These are phyloP conservation scores for Rhipidocladum racemiflorum DNA, from an alignment of 176 grass and related monocot species.

Conservation along the genomic window DNA sequence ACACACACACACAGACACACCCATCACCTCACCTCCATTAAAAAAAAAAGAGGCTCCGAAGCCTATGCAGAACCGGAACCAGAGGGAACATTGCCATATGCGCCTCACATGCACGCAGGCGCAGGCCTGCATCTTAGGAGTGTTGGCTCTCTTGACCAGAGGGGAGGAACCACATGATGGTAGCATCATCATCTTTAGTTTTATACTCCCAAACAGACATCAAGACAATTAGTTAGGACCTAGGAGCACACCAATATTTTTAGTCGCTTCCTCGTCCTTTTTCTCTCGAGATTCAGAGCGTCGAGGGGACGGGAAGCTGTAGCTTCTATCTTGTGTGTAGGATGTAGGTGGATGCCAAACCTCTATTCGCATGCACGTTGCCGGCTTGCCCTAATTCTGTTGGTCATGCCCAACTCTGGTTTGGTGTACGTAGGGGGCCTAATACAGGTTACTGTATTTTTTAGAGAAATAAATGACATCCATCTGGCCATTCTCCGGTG, in stretches of 20 bases:
- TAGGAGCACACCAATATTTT: too few relatives aligned
- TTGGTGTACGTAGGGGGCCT: not conserved
- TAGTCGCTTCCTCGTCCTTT: not conserved
- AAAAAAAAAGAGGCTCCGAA: not conserved
- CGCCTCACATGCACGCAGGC: slow-evolving; percentile 29
- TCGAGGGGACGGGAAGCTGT: too few relatives aligned
- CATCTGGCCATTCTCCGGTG: not conserved
- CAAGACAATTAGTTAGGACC: not conserved
- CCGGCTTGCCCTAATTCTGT: not conserved
- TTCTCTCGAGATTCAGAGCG: too few relatives aligned
- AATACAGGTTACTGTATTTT: not conserved
- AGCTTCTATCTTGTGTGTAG: not conserved
- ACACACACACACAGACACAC: not conserved
- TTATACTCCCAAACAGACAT: not conserved
- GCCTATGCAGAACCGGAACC: not conserved
- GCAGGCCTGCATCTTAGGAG: not conserved
- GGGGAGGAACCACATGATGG: not conserved
- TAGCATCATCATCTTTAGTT: not conserved
- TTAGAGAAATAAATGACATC: not conserved
- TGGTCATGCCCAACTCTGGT: not conserved
- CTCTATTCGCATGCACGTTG: not conserved
- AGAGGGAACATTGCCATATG: slow-evolving; percentile 20
- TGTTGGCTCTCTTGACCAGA: not conserved
- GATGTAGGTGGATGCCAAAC: not conserved
- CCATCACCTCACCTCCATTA: not conserved